These are phyloP conservation scores for Emericellopsis cladophorae DNA, from an alignment of 2,329 filamentous ascomycete genomes.

Conservation along the genomic window DNA sequence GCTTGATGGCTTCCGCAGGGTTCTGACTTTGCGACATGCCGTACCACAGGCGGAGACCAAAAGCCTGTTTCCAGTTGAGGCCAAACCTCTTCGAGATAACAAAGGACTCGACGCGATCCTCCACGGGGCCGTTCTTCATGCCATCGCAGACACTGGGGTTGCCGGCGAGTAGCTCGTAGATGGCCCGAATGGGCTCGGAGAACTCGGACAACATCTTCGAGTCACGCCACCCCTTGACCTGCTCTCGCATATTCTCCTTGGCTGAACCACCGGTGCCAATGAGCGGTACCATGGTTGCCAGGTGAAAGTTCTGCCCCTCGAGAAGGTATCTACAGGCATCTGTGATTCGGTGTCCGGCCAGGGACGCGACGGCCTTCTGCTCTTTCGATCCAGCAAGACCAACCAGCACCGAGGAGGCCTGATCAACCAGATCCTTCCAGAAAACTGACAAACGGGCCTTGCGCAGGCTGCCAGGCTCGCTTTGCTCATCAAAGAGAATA, in stretches of 20 bases:
- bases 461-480: slow-evolving; percentile 24
- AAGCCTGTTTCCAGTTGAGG: slow-evolving; percentile 86
- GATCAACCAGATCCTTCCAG: slow-evolving; percentile 54
- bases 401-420: slow-evolving; percentile 38
- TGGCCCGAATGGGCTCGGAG: slow-evolving; percentile 65
- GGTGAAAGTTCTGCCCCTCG: slow-evolving; percentile 63
- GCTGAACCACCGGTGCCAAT: slow-evolving; percentile 61
- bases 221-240: slow-evolving; percentile 75
- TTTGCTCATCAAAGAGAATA: slow-evolving; percentile 69
- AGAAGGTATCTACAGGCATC: slow-evolving; percentile 75
- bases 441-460: slow-evolving; percentile 56
- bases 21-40: slow-evolving; percentile 55
- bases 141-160: slow-evolving; percentile 79
- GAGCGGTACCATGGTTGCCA: slow-evolving; percentile 75
- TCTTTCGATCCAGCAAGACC: slow-evolving; percentile 53
- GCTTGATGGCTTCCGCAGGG: slow-evolving; percentile 58
- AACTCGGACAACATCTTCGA: slow-evolving; percentile 82
- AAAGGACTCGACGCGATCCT: slow-evolving; percentile 73
- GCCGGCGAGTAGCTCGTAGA: slow-evolving; percentile 83
- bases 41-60: slow-evolving; percentile 87
- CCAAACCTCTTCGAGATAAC: slow-evolving; percentile 72
- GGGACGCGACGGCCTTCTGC: slow-evolving; percentile 70
- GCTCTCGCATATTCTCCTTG: slow-evolving; percentile 63
- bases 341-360: slow-evolving; percentile 66
- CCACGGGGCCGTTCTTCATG: slow-evolving; percentile 55